Evolutionary conservation across 1,284 basidiomycete species (phyloP), one percentile per base, ranked within the genome.

Genomic region (Melampsora larici-populina): DNA sequence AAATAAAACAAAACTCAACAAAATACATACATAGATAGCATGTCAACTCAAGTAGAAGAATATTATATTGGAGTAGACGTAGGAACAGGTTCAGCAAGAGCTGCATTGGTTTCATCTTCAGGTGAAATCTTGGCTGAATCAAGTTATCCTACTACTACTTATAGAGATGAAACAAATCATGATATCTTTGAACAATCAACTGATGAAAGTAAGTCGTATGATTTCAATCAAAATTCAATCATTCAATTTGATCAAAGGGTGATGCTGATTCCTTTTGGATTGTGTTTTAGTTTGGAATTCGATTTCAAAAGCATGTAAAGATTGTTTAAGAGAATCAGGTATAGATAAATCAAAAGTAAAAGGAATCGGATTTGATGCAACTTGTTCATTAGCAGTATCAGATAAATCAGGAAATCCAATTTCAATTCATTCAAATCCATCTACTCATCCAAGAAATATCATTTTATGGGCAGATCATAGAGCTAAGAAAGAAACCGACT

Each of bases 311-410:
- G 90, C 90, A 40, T 90, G 93, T 80, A 89, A 88, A 80, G 87
- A 88, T 13, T 90, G 93, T 72, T 85, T 99, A 43, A 80, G 86
- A 15, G 85, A 87, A 46, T 88, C 91, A 2, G 87, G 89, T 7
- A 85, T 94, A 46, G 81, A 87, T 31, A 88, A 91, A 17, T 84
- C 86, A 2, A 84, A 87, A 5, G 90, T 99, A 80, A 93, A 92
- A 82, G 96, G 96, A 0, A 83, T 99, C 76, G 94, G 95, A 13
- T 97, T 98, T 83, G 96, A 98, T 84, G 96, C 95, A 70, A 99
- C 96, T 0, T 99, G 97, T 85, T 96, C 93, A 0, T 87, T 99
- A 49, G 94, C 95, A 0, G 95, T 98, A 31, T 87, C 90, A 0
- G 90, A 94, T 82, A 70, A 69, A 13, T 82, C 88, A 18, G 94